These are phyloP conservation scores for Grigorovia humatica DNA, from an alignment of 805 yeast species.

Conservation along the genomic window DNA sequence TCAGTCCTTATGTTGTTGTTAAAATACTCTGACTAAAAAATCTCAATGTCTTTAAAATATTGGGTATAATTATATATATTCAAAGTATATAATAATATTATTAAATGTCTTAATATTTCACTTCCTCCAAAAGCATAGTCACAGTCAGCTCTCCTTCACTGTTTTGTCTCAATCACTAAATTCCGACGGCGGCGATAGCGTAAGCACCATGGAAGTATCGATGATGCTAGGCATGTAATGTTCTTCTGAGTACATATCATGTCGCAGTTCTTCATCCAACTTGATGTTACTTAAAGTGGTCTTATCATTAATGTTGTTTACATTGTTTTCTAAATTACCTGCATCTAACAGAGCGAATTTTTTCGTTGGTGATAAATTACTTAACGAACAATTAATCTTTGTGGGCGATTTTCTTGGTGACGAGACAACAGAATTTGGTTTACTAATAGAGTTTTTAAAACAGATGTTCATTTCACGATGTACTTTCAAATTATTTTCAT, in stretches of 20 bases:
- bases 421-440: conserved; percentile 5
- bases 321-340: neutral
- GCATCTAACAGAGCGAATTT: neutral
- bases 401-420: conserved; percentile 19
- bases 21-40: no score
- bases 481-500: conserved; percentile 79
- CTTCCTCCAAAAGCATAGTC: no score
- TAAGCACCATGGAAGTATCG: conserved; percentile 1
- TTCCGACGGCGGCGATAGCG: conserved; percentile 11
- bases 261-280: neutral
- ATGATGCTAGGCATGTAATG: neutral
- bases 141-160: no score
- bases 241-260: neutral
- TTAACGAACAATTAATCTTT: neutral
- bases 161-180: conserved; percentile 15
- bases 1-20: no score
- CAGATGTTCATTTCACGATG: conserved; percentile 77
- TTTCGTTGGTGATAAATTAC: neutral
- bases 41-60: neutral
- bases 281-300: neutral
- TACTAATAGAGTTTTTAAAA: conserved; percentile 22
- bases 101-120: conserved; percentile 4
- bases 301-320: neutral
- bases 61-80: no score
- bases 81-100: no score